Percentiles rank a stretch among this genome's conserved stretches.
phyloP scores from a whole-genome alignment of 306 rosid species.

The Abrus pulchellus region DNA sequence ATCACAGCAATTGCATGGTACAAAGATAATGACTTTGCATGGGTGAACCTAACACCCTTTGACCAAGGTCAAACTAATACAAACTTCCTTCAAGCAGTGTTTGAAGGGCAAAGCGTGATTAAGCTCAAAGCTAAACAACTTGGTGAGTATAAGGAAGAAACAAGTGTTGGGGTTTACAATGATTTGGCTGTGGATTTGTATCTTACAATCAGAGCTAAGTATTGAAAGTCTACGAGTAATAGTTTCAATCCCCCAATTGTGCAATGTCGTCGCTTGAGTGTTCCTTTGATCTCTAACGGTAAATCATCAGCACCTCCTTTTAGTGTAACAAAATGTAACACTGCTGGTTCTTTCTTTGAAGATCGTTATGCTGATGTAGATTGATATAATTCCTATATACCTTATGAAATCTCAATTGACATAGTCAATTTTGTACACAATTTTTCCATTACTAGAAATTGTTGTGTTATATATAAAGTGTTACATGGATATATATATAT shows the following conservation, averaged over 20 bases:
- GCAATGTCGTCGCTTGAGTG: constrained; percentile 43
- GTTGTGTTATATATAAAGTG: no score
- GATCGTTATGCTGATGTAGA: constrained; percentile 20
- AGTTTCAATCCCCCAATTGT: constrained; percentile 38
- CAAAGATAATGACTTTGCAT: constrained; percentile 34
- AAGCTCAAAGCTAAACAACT: constrained; percentile 26
- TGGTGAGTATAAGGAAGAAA: constrained; percentile 46
- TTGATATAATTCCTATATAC: no score
- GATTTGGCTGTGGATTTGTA: constrained; percentile 50
- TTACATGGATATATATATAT: no score
- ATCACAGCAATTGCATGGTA: constrained; percentile 46
- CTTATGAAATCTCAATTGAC: no score
- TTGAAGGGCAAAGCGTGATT: constrained; percentile 41
- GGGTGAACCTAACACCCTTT: constrained; percentile 48
- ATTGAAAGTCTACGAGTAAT: neutral
- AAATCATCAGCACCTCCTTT: constrained; percentile 33
- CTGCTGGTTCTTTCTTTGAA: constrained; percentile 34
- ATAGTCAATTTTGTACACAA: no score
- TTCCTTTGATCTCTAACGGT: constrained; percentile 43
- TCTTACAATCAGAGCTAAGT: constrained; percentile 10
- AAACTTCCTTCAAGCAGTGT: constrained; percentile 35
- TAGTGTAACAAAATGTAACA: constrained; percentile 34
- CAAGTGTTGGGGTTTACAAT: constrained; percentile 7
- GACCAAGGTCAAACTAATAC: constrained; percentile 56
- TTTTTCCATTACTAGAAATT: no score